Conservation (phyloP, 257 asterid genomes). For the Sherardia arvensis region DNA sequence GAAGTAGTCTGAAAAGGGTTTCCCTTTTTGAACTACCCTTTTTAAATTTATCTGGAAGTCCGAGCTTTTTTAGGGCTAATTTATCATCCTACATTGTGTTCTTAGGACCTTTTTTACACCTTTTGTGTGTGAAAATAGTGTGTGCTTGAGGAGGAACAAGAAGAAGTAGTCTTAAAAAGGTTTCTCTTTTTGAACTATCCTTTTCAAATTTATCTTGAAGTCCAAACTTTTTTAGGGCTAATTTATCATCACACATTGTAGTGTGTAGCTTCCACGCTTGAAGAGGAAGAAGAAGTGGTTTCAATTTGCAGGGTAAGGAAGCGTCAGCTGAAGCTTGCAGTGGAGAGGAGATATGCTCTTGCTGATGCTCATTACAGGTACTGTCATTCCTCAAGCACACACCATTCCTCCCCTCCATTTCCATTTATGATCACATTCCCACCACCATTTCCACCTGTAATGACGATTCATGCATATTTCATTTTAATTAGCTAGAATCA, state of each 20-base stretch:
- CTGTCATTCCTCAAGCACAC: conserved; percentile 71
- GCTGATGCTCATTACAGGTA: conserved; percentile 83
- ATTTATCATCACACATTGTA: too few relatives aligned
- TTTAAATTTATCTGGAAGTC: too few relatives aligned
- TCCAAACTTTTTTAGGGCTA: conserved; percentile 24
- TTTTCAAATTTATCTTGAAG: not conserved
- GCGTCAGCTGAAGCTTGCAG: conserved; percentile 58
- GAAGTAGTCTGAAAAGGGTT: too few relatives aligned
- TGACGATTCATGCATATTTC: too few relatives aligned
- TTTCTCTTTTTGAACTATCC: not conserved
- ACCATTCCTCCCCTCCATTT: conserved; percentile 60
- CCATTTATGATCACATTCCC: conserved; percentile 47
- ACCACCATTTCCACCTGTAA: conserved; percentile 47
- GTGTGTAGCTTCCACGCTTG: conserved; percentile 69
- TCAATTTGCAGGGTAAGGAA: conserved; percentile 81
- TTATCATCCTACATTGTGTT: too few relatives aligned
- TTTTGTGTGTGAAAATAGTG: too few relatives aligned
- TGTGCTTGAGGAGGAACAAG: too few relatives aligned
- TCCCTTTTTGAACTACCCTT: too few relatives aligned
- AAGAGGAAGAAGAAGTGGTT: conserved; percentile 71
- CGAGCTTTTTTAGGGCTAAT: too few relatives aligned
- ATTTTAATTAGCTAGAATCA: too few relatives aligned
- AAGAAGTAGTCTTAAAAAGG: too few relatives aligned
- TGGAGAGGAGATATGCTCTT: conserved; percentile 64
- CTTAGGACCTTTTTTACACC: too few relatives aligned